A percentile compares a stretch with the other conserved stretches of the same genome.
These are phyloP conservation scores for Botryotinia convoluta DNA, from an alignment of 2,329 filamentous ascomycete species.

Conservation along the genomic window DNA sequence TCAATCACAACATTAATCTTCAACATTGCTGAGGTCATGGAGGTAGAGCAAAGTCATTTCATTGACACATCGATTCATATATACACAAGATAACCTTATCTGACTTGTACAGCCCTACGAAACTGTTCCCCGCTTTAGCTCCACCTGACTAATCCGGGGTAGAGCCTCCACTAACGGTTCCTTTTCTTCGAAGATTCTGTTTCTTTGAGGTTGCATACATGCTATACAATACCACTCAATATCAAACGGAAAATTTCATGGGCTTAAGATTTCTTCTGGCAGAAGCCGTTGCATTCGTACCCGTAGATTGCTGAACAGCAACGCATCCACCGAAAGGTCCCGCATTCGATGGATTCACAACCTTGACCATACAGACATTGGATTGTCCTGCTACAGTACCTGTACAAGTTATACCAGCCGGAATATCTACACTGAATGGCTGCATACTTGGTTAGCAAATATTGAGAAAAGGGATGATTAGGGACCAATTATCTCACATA, in stretches of 20 bases:
- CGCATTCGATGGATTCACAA: constrained; percentile 43
- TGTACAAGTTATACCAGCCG: constrained; percentile 42
- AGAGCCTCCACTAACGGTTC: background rate
- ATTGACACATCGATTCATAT: constrained; percentile 7
- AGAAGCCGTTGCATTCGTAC: constrained; percentile 19
- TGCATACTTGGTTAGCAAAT: background rate
- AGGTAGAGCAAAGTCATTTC: background rate
- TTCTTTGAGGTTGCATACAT: background rate
- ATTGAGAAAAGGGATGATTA: too few relatives aligned
- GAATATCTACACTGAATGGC: constrained; percentile 40
- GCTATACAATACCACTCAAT: background rate
- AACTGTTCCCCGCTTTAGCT: background rate
- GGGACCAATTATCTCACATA: constrained; percentile 35
- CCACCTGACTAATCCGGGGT: constrained; percentile 11
- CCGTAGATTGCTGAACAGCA: constrained; percentile 39
- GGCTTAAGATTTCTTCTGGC: constrained; percentile 2
- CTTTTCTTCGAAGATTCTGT: background rate
- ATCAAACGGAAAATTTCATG: background rate
- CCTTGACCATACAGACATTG: constrained; percentile 46
- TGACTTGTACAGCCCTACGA: background rate
- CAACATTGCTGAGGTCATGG: background rate
- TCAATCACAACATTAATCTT: background rate
- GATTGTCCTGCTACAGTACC: constrained; percentile 39
- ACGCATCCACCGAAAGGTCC: constrained; percentile 46
- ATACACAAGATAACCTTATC: background rate